A percentile compares a stretch with the other conserved stretches of the same genome.
phyloP scores from a whole-genome alignment of 2,329 filamentous ascomycete genomes.

The Aotearoamyces nothofagi region DNA sequence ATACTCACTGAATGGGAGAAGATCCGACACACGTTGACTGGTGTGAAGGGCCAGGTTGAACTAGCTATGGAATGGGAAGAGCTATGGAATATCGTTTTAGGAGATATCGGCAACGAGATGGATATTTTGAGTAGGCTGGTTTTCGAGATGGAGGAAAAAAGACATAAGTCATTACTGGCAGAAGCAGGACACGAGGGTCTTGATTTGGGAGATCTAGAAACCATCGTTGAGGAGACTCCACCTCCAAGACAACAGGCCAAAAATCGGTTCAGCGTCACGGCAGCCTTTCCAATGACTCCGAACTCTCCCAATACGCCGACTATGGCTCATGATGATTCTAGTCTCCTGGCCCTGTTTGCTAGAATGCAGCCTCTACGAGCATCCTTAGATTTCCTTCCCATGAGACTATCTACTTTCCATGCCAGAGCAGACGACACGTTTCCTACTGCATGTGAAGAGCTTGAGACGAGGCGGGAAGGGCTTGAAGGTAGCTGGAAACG shows the following conservation, averaged over 20 bases:
- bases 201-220: conserved; percentile 83
- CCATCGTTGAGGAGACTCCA: conserved; percentile 80
- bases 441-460: conserved; percentile 78
- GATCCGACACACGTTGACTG: conserved; percentile 63
- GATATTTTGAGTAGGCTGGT: conserved; percentile 67
- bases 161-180: conserved; percentile 63
- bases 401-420: conserved; percentile 81
- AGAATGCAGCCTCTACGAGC: conserved; percentile 89
- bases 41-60: conserved; percentile 80
- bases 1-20: conserved; percentile 75
- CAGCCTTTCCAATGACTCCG: conserved; percentile 47
- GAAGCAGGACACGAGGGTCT: conserved; percentile 42
- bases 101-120: conserved; percentile 83
- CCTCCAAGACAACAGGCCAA: conserved; percentile 36
- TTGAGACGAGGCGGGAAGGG: conserved; percentile 57
- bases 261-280: conserved; percentile 54
- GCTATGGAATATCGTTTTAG: conserved; percentile 84
- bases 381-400: conserved; percentile 88
- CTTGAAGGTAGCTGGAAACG: conserved; percentile 80
- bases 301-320: conserved; percentile 41
- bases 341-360: conserved; percentile 77
- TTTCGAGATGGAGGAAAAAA: conserved; percentile 95
- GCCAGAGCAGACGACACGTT: conserved; percentile 63
- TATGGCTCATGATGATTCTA: conserved; percentile 66
- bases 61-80: conserved; percentile 99